Evolutionary conservation across 345 rosid species (phyloP), one percentile per base, ranked within the genome.

Genomic region (Lagerstroemia speciosa): DNA sequence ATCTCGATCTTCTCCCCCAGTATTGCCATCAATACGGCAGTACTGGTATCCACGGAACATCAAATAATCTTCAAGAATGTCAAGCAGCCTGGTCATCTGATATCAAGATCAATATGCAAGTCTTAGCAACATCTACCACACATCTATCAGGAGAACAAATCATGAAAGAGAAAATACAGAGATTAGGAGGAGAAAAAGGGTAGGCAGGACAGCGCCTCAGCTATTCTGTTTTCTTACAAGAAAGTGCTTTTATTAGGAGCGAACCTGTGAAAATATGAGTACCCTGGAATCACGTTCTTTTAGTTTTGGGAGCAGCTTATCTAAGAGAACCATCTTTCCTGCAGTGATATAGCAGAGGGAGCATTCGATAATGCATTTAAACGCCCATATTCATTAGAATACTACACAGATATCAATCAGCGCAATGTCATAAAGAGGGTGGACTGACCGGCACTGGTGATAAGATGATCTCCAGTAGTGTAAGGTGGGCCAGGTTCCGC

Each of bases 401-500:
- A 8, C 2, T 27, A 26, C 17, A 64, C 38, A n/a, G 52, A 26
- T n/a, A 64, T 37, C 41, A 32, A 53, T 9, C 24, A 55, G 10
- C n/a, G 62, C 15, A 36, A 71, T 53, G 17, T 10, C 31, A 53
- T 33, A 52, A 52, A 55, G 66, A 65, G 27, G 20, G 38, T 34
- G 72, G 67, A 65, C 76, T 69, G 75, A 91, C 99, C 99, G 73
- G 99, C 96, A 82, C 78, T 95, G 53, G 82, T 84, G 67, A 95
- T 79, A 66, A 95, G 98, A 78, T 95, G 99, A 11, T 88, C 97
- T 61, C 99, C 99, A 2, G 99, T 92, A 36, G 99, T 85, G 72
- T 95, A 95, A 19, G 99, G 99, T 55, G 99, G 99, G 67, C 99
- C 99, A 52, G 99, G 99, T 76, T 95, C 99, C 64, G 98, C 99